Percentiles rank a stretch among this genome's conserved stretches.
phyloP scores from a whole-genome alignment of 345 rosid genomes.

The Jatropha curcas region DNA sequence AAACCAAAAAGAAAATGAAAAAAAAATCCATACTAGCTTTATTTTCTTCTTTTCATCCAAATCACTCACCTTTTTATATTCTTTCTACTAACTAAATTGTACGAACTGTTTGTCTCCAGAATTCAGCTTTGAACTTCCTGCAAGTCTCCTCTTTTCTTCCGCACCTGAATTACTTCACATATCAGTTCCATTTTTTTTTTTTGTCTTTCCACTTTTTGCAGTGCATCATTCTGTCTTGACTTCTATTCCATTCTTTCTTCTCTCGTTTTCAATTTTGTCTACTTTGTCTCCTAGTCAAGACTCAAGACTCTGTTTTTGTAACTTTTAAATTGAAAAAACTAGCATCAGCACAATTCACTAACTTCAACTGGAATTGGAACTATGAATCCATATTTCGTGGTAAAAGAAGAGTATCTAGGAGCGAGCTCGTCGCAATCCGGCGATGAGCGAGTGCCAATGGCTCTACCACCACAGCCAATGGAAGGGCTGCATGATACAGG shows the following conservation, averaged over 20 bases:
- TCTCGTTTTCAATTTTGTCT: neutral
- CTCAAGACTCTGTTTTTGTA: neutral
- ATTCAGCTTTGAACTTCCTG: neutral
- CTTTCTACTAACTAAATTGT: too few relatives aligned
- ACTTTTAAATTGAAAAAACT: neutral
- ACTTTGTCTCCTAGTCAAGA: too few relatives aligned
- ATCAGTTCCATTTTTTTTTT: neutral
- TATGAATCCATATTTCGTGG: constrained; percentile 47
- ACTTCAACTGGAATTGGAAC: neutral
- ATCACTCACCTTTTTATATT: neutral
- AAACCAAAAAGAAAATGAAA: too few relatives aligned
- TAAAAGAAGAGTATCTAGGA: constrained; percentile 47
- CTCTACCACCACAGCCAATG: constrained; percentile 52
- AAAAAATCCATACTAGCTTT: neutral
- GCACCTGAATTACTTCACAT: too few relatives aligned
- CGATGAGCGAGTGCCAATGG: constrained; percentile 17
- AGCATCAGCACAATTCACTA: neutral
- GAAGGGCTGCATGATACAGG: constrained; percentile 70
- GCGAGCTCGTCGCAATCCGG: constrained; percentile 24
- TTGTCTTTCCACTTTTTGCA: neutral
- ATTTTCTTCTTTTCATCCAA: neutral
- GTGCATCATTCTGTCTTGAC: too few relatives aligned
- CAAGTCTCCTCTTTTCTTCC: neutral
- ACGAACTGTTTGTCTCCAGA: neutral
- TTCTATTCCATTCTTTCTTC: too few relatives aligned